Evolutionary conservation across 768 basidiomycete species (phyloP), one percentile per base, ranked within the genome.

Genomic region (Termitomyces sp.): DNA sequence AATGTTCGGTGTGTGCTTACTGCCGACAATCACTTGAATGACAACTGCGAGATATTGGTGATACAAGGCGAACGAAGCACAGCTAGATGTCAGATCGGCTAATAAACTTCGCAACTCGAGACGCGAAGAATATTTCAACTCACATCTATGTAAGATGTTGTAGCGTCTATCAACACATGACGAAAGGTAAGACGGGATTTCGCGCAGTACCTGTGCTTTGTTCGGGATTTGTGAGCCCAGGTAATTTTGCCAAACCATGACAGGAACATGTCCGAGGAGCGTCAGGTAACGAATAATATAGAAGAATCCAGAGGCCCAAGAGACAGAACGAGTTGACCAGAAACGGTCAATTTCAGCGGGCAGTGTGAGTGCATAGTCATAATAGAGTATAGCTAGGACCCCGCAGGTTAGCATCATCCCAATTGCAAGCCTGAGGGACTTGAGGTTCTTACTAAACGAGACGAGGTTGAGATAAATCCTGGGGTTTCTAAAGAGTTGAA

Each of bases 351-450:
- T 66, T 67, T 86, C 84, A 13, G 63, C 62, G 1, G 67, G 59
- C 0, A 86, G 60, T 0, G 84, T 86, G 54, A 85, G 69, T 8
- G 75, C 32, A 59, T 81, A 84, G 66, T 86, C 84, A 56, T 84
- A 85, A 45, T 80, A 75, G 6, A 81, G 73, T 60, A 79, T 70
- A 5, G 69, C 79, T 81, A 32, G 1, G 2, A 73, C 44, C 2
- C 75, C 63, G 45, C 22, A 46, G 16, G 28, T 28, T 33, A 46
- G 22, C 1, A 33, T 48, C 18, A 24, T 46, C 24, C 1, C 22
- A n/a, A 11, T 22, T 32, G 36, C 16, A 22, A 55, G n/a, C n/a
- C n/a, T n/a, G n/a, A n/a, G 46, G n/a, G 22, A 22, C 13, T 24
- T 46, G 5, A 1, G 32, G 28, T 28, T 45, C 36, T 33, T 55